Base-by-base conservation (phyloP, 2,329 filamentous ascomycete genomes). In the Fusarium aywerte region DNA sequence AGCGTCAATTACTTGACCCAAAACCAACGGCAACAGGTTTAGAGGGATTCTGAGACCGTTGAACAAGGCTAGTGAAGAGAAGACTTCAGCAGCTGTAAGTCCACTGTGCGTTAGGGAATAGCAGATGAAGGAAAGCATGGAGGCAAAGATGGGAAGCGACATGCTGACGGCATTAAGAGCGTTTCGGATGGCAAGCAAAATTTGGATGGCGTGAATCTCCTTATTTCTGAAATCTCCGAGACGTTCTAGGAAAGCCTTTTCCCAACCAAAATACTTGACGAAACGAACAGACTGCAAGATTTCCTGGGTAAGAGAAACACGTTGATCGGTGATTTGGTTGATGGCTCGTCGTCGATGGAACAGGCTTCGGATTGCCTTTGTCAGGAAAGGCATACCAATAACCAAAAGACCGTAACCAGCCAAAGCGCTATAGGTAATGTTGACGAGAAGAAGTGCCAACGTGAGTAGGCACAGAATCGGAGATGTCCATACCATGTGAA, bases 231-330 rank as follows among this genome's bases (percentile, higher is more conserved):
- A 91, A 23, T 89, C 85, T 48, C 88, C 87, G 16, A 97, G 84
- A 15, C 93, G 89, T 49, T 89, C 84, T 13, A 97, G 81, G 74
- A 98, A 97, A 32, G 92, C 91, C 58, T 86, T 90, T 76, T 98
- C 95, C 95, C 95, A 98, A 9, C 93, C 94, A 75, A 97, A 98
- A 77, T 89, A 97, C 77, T 98, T 98, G 79, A 98, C 95, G 74
- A 98, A 97, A 25, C 94, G 88, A 23, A 97, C 94, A 0, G 93
- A 92, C 70, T 93, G 90, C 15, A 98, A 75, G 50, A 98, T 97
- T 76, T 98, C 95, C 75, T 97, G 94, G 0, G 93, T 97, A 32
- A 98, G 82, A 51, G 91, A 91, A 9, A 98, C 94, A 65, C 95
- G 88, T 79, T 96, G 92, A 76, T 98, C 95, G 3, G 95, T 98